Evolutionary conservation across 805 yeast genomes (phyloP).

Genomic region (Tetrapisispora pingtungensis): DNA sequence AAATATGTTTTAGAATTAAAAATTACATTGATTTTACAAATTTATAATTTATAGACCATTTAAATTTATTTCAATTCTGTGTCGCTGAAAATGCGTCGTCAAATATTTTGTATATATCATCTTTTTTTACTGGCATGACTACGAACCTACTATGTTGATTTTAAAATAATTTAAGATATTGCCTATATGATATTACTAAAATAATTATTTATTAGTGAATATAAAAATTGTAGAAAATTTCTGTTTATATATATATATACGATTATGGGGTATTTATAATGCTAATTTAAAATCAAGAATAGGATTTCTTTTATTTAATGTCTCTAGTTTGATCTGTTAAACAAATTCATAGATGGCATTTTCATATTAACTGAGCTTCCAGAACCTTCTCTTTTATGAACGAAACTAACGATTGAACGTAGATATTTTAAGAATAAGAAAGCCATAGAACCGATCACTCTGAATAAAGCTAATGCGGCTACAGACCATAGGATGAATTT

Average conservation of each 20-base stretch:
- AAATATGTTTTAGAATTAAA: too few species aligned
- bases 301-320: conserved; percentile 28
- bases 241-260: background rate
- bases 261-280: background rate
- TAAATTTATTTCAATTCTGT: background rate
- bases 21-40: too few species aligned
- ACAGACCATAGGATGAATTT: conserved; percentile 87
- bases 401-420: conserved; percentile 32
- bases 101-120: conserved; percentile 39
- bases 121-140: too few species aligned
- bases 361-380: conserved; percentile 4
- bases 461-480: conserved; percentile 68
- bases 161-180: too few species aligned
- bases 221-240: background rate
- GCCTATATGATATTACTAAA: background rate
- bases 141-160: too few species aligned
- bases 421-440: conserved; percentile 42
- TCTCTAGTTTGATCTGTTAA: conserved; percentile 38
- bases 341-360: conserved; percentile 17
- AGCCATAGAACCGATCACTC: conserved; percentile 73
- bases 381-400: conserved; percentile 20
- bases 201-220: background rate
- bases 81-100: conserved; percentile 21
- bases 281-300: conserved; percentile 6
- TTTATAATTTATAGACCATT: too few species aligned